A percentile compares a stretch with the other conserved stretches of the same genome.
phyloP scores from a whole-genome alignment of 495 filamentous ascomycete species.

The Hypomontagnella submonticulosa region DNA sequence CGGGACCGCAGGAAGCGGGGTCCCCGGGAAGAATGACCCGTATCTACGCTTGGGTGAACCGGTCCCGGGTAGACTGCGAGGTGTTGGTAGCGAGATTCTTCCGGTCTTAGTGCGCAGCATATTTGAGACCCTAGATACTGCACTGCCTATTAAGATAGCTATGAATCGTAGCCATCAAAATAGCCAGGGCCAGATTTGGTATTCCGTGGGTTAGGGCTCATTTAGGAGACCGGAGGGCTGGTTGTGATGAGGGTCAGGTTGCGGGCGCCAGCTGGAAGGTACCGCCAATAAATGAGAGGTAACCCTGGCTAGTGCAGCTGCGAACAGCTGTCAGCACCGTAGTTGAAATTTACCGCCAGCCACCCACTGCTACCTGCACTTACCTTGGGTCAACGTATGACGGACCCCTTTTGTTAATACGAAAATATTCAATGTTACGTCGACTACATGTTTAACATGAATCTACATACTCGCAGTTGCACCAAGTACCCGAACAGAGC shows the following conservation, averaged over 20 bases:
- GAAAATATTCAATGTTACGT: no score
- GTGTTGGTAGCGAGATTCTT: slow-evolving; percentile 21
- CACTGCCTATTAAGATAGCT: slow-evolving; percentile 9
- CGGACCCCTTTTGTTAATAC: no score
- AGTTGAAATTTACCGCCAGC: no score
- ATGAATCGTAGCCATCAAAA: slow-evolving; percentile 18
- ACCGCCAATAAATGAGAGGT: no score
- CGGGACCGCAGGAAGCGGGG: slow-evolving; percentile 19
- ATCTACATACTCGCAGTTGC: no score
- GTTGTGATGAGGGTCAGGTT: slow-evolving; percentile 7
- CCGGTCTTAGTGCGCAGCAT: slow-evolving; percentile 31
- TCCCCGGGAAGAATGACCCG: not conserved
- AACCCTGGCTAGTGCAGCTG: no score
- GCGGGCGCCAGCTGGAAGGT: not conserved
- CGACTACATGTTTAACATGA: no score
- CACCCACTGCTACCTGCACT: no score
- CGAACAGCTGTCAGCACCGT: no score
- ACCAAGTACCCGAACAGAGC: no score
- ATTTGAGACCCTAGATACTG: not conserved
- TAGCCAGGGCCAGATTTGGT: slow-evolving; percentile 1
- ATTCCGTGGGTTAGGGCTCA: not conserved
- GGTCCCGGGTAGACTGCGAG: slow-evolving; percentile 6
- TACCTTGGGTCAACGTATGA: no score
- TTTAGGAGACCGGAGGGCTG: slow-evolving; percentile 1
- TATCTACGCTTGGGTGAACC: slow-evolving; percentile 12